Evolutionary conservation across 2,329 filamentous ascomycete species (phyloP).

Genomic region (Alternaria longipes): DNA sequence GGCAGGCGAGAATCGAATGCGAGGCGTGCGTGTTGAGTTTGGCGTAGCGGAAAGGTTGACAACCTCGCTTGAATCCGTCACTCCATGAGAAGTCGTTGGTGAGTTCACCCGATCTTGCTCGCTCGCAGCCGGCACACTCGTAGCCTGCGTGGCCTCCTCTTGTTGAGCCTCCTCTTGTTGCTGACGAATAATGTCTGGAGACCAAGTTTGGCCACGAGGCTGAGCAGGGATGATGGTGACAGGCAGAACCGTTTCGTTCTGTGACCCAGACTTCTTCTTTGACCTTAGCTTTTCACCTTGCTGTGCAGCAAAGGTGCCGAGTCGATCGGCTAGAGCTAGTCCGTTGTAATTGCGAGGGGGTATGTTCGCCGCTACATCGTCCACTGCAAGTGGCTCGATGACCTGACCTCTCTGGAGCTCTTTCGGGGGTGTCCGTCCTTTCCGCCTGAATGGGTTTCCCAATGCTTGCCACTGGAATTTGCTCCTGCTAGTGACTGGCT

Average conservation of each 20-base stretch:
- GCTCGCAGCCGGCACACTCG: conserved; percentile 29
- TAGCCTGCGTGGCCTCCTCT: conserved; percentile 28
- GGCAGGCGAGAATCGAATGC: conserved; percentile 39
- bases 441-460: conserved; percentile 66
- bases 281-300: conserved; percentile 57
- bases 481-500: conserved; percentile 24
- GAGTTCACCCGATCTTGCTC: conserved; percentile 28
- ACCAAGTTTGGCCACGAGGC: conserved; percentile 65
- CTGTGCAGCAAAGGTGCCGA: conserved; percentile 61
- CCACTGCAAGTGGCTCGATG: conserved; percentile 53
- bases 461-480: conserved; percentile 61
- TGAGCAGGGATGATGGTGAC: conserved; percentile 70
- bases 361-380: conserved; percentile 46
- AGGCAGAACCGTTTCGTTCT: conserved; percentile 57
- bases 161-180: conserved; percentile 29
- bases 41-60: conserved; percentile 20
- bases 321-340: conserved; percentile 56
- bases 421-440: conserved; percentile 65
- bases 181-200: conserved; percentile 52
- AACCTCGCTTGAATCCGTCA: conserved; percentile 20
- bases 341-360: conserved; percentile 56
- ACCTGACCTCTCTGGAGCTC: conserved; percentile 67
- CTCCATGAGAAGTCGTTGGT: conserved; percentile 20
- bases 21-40: conserved; percentile 30
- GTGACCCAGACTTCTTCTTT: conserved; percentile 45